Conservation (phyloP, 148 eudicot species). For the Salicornia ramosissima region DNA sequence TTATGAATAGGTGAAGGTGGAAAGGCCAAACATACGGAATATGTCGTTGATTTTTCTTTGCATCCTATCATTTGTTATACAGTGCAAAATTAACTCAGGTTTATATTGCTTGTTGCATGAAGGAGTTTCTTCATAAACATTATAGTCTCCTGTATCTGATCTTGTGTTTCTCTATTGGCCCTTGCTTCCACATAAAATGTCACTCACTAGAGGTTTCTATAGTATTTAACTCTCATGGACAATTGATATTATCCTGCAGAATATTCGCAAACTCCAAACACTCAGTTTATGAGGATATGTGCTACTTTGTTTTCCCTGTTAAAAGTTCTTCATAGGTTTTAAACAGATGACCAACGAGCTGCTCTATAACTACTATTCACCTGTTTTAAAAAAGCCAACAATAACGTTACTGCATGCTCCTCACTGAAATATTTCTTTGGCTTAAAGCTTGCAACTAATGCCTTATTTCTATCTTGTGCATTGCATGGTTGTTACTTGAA, state of each 20-base stretch:
- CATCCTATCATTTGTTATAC: not conserved
- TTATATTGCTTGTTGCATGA: too few species aligned
- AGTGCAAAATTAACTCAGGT: not conserved
- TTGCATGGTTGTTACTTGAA: not conserved
- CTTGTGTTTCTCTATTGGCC: not conserved
- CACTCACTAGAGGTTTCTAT: too few species aligned
- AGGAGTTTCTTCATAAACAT: too few species aligned
- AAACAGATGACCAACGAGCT: not conserved
- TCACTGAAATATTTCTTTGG: not conserved
- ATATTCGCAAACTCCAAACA: not conserved
- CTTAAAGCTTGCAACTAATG: not conserved
- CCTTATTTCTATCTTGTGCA: not conserved
- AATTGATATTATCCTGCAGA: not conserved
- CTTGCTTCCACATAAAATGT: not conserved
- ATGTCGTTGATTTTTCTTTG: not conserved
- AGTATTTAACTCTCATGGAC: not conserved
- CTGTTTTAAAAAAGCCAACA: too few species aligned
- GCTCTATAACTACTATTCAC: too few species aligned
- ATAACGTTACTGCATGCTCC: too few species aligned
- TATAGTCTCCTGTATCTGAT: not conserved
- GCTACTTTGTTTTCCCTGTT: not conserved
- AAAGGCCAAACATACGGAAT: too few species aligned
- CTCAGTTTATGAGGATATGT: not conserved
- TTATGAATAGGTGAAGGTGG: too few species aligned
- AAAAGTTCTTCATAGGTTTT: not conserved